Percentiles rank a stretch among this genome's conserved stretches.
Evolutionary conservation across 495 filamentous ascomycete genomes (phyloP).

Genomic region (Glarea lozoyensis): DNA sequence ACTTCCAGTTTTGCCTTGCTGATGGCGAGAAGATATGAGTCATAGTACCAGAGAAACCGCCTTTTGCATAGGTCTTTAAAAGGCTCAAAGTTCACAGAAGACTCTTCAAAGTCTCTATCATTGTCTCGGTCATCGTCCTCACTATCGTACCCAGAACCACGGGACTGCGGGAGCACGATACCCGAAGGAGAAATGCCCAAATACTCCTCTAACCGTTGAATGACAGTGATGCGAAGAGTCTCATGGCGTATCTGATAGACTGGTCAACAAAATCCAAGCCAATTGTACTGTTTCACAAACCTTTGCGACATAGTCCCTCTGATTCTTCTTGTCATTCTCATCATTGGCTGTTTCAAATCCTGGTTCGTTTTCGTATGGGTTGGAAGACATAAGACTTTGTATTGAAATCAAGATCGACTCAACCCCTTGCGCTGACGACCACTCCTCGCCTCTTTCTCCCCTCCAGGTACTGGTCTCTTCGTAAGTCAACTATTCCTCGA

Average conservation of each 20-base stretch:
- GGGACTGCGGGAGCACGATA: conserved; percentile 25
- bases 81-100: conserved; percentile 52
- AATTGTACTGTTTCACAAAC: conserved; percentile 30
- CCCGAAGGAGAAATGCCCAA: conserved; percentile 54
- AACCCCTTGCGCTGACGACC: conserved; percentile 91
- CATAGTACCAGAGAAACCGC: conserved; percentile 93
- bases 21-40: conserved; percentile 69
- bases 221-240: conserved; percentile 76
- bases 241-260: conserved; percentile 70
- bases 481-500: conserved; percentile 19
- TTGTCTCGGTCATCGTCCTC: conserved; percentile 43
- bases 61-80: conserved; percentile 89
- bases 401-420: conserved; percentile 94
- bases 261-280: conserved; percentile 25
- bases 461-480: conserved; percentile 71
- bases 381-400: conserved; percentile 87
- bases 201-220: conserved; percentile 74
- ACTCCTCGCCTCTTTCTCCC: conserved; percentile 81
- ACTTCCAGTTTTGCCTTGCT: conserved; percentile 50
- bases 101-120: conserved; percentile 43
- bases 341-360: conserved; percentile 74
- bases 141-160: conserved; percentile 32
- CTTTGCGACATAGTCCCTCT: conserved; percentile 79
- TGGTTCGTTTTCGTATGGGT: conserved; percentile 95
- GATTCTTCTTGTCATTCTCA: conserved; percentile 59